Evolutionary conservation across 2,329 filamentous ascomycete genomes (phyloP), one percentile per base, ranked within the genome.

Genomic region (Graphilbum sp.): DNA sequence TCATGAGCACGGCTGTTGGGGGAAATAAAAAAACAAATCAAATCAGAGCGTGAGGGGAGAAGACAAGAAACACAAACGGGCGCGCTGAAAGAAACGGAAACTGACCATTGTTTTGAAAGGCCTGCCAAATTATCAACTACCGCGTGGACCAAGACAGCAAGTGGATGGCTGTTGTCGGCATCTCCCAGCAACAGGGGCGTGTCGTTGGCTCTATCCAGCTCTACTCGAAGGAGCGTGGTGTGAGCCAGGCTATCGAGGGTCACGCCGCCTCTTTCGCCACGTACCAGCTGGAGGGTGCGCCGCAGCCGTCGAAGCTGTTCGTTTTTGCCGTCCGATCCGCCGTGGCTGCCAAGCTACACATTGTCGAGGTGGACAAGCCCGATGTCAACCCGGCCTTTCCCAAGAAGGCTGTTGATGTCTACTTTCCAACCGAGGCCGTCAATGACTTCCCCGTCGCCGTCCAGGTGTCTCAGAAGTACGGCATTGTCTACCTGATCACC

Each of bases 101-200:
- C 16, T 19, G 21, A 15, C 15, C n/a, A 21, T n/a, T n/a, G n/a
- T n/a, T n/a, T n/a, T n/a, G n/a, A 12, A 15, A 92, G 84, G 81
- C 80, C 47, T 92, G 85, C 62, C 90, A 98, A 74, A 98, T 98
- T 60, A 98, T 98, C 73, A 98, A 96, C 66, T 98, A 98, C 64
- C 85, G 88, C 49, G 83, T 92, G 50, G 95, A 88, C 59, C 75
- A 79, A 47, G 88, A 98, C 47, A 85, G 86, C 57, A 94, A 94
- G 62, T 98, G 90, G 90, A 93, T 93, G 78, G 87, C 92, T 23
- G 79, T 95, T 40, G 86, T 98, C 41, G 90, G 90, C 52, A 98
- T 98, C 51, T 87, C 87, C 42, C 84, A 87, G 56, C 82, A 92
- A 54, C 79, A 87, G 56, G 88, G 87, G 41, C 84, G 90, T 44